Evolutionary conservation across 345 rosid genomes (phyloP), one percentile per base, ranked within the genome.

Genomic region (Syzygium grande): DNA sequence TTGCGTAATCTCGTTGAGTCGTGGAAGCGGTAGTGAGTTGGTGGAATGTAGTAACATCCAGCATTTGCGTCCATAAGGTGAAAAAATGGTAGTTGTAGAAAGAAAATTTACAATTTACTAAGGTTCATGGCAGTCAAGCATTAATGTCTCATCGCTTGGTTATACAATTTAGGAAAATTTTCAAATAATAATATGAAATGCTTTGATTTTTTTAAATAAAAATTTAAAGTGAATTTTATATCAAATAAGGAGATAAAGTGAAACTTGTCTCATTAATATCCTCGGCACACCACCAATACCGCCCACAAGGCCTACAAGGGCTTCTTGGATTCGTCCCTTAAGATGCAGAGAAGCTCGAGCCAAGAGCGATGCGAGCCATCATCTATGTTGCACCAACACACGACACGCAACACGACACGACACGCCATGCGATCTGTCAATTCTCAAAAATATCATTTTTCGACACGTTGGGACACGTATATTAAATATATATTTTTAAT

Each of bases 261-360:
- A 5, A 43, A 5, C 7, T 43, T 43, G 46, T 43, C 34, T 6
- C 34, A 12, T 14, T 27, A 4, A 61, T 61, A 16, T 61, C 68
- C 68, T 16, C 9, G 68, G 17, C 68, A 25, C 30, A 27, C 68
- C 17, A 8, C 34, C 68, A 5, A 27, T 12, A 27, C 68, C 30
- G 9, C 34, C 30, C 30, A n/a, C n/a, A 6, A 61, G 68, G 68
- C 68, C 68, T 27, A 92, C 43, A 87, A 90, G n/a, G 87, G 59
- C 55, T 88, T 92, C 52, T 13, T 91, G 14, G 63, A 87, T 5
- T 17, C 77, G 21, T 52, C 89, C 9, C 79, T 6, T 16, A 52
- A 84, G 85, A 23, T 93, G 84, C 63, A 86, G 7, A 93, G 8
- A 51, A 65, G 14, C 93, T 94, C 21, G 94, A 96, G 85, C 43